phyloP scores from a whole-genome alignment of 768 basidiomycete genomes.

The Hypsizygus marmoreus region DNA sequence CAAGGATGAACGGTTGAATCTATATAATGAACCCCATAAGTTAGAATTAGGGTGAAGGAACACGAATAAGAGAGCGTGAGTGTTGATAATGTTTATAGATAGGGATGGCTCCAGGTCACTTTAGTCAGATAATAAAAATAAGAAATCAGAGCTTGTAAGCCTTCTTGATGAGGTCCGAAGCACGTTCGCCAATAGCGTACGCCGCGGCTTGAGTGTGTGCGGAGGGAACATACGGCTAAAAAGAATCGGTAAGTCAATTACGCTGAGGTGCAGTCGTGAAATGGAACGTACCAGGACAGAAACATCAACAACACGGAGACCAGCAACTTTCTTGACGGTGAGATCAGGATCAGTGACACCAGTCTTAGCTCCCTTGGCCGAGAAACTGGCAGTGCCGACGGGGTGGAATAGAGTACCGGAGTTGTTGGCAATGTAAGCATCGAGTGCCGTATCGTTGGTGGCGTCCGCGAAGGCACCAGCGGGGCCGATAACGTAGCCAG shows the following conservation, averaged over 20 bases:
- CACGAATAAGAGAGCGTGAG: too few species aligned
- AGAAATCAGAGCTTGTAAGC: slow-evolving; percentile 2
- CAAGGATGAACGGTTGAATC: too few species aligned
- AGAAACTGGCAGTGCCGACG: slow-evolving; percentile 29
- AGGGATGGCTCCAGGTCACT: too few species aligned
- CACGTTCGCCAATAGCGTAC: slow-evolving; percentile 17
- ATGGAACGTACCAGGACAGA: slow-evolving; percentile 29
- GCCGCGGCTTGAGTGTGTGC: slow-evolving; percentile 16
- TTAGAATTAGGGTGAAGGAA: too few species aligned
- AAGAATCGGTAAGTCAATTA: slow-evolving; percentile 1
- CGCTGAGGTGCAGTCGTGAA: not conserved
- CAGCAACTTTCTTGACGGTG: slow-evolving; percentile 28
- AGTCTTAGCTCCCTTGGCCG: slow-evolving; percentile 17
- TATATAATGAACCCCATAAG: too few species aligned
- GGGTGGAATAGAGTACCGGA: slow-evolving; percentile 21
- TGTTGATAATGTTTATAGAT: too few species aligned
- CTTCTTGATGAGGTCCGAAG: slow-evolving; percentile 15
- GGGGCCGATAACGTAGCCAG: slow-evolving; percentile 19
- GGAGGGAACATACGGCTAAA: slow-evolving; percentile 17
- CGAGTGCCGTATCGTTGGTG: slow-evolving; percentile 20
- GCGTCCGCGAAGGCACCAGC: slow-evolving; percentile 7
- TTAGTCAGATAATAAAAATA: too few species aligned
- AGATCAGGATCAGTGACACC: slow-evolving; percentile 36
- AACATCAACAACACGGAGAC: slow-evolving; percentile 35
- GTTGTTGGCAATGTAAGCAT: slow-evolving; percentile 23